These are phyloP conservation scores for Linaria vulgaris DNA, from an alignment of 257 asterid genomes.

Conservation along the genomic window DNA sequence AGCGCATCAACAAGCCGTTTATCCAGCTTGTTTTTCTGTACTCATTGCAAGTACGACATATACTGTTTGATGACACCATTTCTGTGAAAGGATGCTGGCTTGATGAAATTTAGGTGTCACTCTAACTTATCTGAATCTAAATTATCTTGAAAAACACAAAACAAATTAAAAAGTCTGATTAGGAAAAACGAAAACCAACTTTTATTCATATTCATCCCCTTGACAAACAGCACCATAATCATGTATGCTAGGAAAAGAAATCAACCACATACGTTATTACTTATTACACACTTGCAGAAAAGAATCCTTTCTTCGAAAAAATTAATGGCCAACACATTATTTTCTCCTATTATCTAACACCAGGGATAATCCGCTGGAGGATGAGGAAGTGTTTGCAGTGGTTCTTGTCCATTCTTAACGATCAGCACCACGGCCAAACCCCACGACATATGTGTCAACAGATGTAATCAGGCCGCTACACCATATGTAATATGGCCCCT, in stretches of 20 bases:
- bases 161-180: too few relatives aligned
- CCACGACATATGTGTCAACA: slow-evolving; percentile 63
- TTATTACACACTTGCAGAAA: slow-evolving; percentile 35
- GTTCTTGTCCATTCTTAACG: slow-evolving; percentile 59
- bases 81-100: too few relatives aligned
- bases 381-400: slow-evolving; percentile 56
- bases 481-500: too few relatives aligned
- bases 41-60: too few relatives aligned
- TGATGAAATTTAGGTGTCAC: too few relatives aligned
- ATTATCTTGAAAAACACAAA: too few relatives aligned
- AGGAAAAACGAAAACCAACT: background rate
- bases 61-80: too few relatives aligned
- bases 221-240: slow-evolving; percentile 6
- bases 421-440: slow-evolving; percentile 55
- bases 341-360: slow-evolving; percentile 33
- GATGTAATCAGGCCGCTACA: too few relatives aligned
- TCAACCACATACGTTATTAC: slow-evolving; percentile 23
- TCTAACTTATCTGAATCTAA: too few relatives aligned
- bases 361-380: slow-evolving; percentile 65
- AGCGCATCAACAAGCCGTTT: too few relatives aligned
- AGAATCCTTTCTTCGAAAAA: slow-evolving; percentile 25
- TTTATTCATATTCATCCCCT: background rate
- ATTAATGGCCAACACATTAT: slow-evolving; percentile 16
- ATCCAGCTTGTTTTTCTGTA: too few relatives aligned
- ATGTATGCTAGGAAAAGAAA: background rate